These are phyloP conservation scores for Cladosporium sp. DNA, from an alignment of 2,329 filamentous ascomycete genomes.

Conservation along the genomic window DNA sequence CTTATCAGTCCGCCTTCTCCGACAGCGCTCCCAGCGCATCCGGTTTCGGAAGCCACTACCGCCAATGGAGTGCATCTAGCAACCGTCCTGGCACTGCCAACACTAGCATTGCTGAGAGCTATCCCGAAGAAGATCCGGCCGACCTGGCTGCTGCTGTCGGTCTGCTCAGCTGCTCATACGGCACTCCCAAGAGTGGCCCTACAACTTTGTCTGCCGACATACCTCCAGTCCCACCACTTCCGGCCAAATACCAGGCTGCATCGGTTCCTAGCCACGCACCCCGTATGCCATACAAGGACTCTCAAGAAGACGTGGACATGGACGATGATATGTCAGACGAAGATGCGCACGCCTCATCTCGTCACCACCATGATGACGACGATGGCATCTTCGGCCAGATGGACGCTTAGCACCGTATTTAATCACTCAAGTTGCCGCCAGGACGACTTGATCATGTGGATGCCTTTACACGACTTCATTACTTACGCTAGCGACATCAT, in stretches of 20 bases:
- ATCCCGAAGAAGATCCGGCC: slow-evolving; percentile 76
- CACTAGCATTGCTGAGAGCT: slow-evolving; percentile 56
- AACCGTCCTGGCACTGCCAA: slow-evolving; percentile 74
- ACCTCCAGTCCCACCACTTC: slow-evolving; percentile 83
- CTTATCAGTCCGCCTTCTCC: slow-evolving; percentile 70
- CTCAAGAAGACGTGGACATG: slow-evolving; percentile 44
- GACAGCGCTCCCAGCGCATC: slow-evolving; percentile 53
- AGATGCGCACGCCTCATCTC: slow-evolving; percentile 40
- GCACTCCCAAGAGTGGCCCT: slow-evolving; percentile 67
- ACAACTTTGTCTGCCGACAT: slow-evolving; percentile 65
- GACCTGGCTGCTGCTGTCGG: slow-evolving; percentile 88
- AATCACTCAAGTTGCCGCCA: not conserved
- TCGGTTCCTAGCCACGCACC: slow-evolving; percentile 13
- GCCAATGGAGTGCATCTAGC: slow-evolving; percentile 64
- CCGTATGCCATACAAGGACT: slow-evolving; percentile 20
- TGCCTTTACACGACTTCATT: slow-evolving; percentile 19
- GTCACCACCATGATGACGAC: slow-evolving; percentile 80
- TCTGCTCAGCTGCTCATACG: slow-evolving; percentile 85
- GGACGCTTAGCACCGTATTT: slow-evolving; percentile 64
- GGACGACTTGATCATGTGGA: slow-evolving; percentile 14
- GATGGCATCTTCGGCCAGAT: slow-evolving; percentile 94
- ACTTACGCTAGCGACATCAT: slow-evolving; percentile 5
- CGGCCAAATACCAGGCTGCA: slow-evolving; percentile 66
- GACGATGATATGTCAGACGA: slow-evolving; percentile 46
- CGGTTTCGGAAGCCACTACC: slow-evolving; percentile 53